Percentiles rank a stretch among this genome's conserved stretches.
These are phyloP conservation scores for Physcia stellaris DNA, from an alignment of 495 filamentous ascomycete species.

Conservation along the genomic window DNA sequence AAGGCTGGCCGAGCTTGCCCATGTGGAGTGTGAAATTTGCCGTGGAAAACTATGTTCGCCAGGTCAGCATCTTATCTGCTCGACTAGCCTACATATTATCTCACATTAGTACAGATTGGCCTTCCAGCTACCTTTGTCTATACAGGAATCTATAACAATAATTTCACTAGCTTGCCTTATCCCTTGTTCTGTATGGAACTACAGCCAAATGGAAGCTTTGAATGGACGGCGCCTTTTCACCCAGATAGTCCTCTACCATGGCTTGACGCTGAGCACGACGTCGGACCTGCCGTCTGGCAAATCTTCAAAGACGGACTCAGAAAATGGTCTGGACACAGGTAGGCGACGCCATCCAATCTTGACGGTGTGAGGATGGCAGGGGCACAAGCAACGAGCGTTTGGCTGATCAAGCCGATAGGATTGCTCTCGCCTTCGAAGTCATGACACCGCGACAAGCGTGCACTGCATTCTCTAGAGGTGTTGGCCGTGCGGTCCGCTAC, in stretches of 20 bases:
- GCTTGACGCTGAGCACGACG: constrained; percentile 94
- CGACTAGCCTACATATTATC: too few relatives aligned
- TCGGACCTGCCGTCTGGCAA: constrained; percentile 86
- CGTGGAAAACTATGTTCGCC: constrained; percentile 79
- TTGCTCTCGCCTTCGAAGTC: constrained; percentile 85
- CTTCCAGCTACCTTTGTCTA: constrained; percentile 88
- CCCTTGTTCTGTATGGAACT: constrained; percentile 91
- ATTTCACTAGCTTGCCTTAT: constrained; percentile 88
- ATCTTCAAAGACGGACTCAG: constrained; percentile 84
- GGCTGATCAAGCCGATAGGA: constrained; percentile 36
- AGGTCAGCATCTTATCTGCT: constrained; percentile 17
- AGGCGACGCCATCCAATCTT: constrained; percentile 19
- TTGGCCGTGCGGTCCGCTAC: constrained; percentile 67
- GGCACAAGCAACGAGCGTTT: too few relatives aligned
- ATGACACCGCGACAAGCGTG: constrained; percentile 76
- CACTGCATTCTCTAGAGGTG: constrained; percentile 59
- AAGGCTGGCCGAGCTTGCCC: constrained; percentile 66
- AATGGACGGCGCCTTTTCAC: constrained; percentile 92
- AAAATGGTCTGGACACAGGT: constrained; percentile 77
- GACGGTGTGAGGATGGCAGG: too few relatives aligned
- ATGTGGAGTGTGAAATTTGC: constrained; percentile 87
- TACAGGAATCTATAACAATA: constrained; percentile 97
- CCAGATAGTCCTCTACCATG: constrained; percentile 81
- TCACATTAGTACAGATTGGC: constrained; percentile 47
- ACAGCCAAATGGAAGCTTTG: constrained; percentile 66